Evolutionary conservation across 345 rosid genomes (phyloP).

Genomic region (Salix udensis): DNA sequence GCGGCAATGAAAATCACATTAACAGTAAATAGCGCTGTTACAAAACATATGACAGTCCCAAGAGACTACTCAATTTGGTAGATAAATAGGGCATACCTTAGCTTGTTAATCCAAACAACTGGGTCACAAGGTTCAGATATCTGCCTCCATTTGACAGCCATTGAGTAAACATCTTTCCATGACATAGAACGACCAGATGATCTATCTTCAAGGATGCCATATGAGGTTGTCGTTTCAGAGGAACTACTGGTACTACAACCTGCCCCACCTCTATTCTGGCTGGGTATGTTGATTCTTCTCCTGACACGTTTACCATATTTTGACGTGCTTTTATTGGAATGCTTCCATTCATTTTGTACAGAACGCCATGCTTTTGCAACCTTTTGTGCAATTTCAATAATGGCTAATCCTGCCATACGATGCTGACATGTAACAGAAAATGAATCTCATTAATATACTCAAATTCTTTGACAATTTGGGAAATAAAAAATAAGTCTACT

Average conservation of each 20-base stretch:
- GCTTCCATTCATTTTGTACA: constrained; percentile 65
- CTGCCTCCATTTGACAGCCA: constrained; percentile 96
- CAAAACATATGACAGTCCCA: too few species aligned
- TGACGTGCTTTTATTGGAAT: constrained; percentile 47
- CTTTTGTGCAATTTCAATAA: constrained; percentile 82
- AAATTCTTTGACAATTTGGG: background rate
- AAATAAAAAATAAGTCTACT: constrained; percentile 5
- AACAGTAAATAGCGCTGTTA: too few species aligned
- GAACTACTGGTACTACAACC: constrained; percentile 88
- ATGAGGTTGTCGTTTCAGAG: constrained; percentile 57
- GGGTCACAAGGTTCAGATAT: constrained; percentile 99
- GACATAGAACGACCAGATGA: constrained; percentile 56
- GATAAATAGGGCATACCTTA: constrained; percentile 47
- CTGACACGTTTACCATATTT: constrained; percentile 64
- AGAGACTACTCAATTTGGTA: background rate
- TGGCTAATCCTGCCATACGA: constrained; percentile 98
- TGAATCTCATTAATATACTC: constrained; percentile 5
- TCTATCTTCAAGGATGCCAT: constrained; percentile 60
- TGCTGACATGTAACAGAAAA: constrained; percentile 55
- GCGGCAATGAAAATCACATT: too few species aligned
- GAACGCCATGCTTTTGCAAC: constrained; percentile 92
- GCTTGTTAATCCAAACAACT: constrained; percentile 93
- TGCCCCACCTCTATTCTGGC: constrained; percentile 96
- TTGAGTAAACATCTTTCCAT: constrained; percentile 81
- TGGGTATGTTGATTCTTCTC: constrained; percentile 63